Conservation (phyloP, 208 protist genomes). For the Acanthamoeba triangularis region DNA sequence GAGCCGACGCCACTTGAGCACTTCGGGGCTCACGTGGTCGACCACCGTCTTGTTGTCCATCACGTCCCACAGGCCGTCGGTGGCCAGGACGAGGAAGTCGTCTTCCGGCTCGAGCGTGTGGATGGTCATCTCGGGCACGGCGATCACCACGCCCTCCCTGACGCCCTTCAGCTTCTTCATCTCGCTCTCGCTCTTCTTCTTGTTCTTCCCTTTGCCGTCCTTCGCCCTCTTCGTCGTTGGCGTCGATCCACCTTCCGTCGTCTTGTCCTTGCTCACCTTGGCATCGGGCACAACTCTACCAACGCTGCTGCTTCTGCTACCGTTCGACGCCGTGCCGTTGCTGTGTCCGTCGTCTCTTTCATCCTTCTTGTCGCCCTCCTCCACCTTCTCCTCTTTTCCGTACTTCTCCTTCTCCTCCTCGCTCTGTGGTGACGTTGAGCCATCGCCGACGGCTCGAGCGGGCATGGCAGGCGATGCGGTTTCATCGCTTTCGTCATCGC, state of each 20-base stretch:
- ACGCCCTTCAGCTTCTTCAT: conserved; percentile 68
- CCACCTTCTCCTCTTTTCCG: not conserved
- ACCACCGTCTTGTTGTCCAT: conserved; percentile 64
- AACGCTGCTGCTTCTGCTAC: not conserved
- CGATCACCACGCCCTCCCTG: conserved; percentile 64
- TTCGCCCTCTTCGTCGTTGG: not conserved
- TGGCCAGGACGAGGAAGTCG: conserved; percentile 61
- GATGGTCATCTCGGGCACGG: conserved; percentile 52
- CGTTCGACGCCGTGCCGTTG: too few relatives aligned
- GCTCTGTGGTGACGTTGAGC: not conserved
- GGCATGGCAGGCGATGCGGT: not conserved
- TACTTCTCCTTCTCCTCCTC: not conserved
- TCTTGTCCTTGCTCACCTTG: not conserved
- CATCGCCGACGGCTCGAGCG: not conserved
- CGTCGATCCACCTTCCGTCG: not conserved
- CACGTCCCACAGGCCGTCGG: conserved; percentile 62
- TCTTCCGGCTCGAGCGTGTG: conserved; percentile 31
- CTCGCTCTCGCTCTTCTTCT: conserved; percentile 37
- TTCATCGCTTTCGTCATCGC: not conserved
- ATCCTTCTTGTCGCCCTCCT: not conserved
- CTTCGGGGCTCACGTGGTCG: conserved; percentile 34
- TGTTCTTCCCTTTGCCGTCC: not conserved
- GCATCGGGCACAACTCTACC: not conserved
- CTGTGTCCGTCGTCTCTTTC: not conserved
- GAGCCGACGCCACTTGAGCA: conserved; percentile 51